Evolutionary conservation across 1,139 yeast species (phyloP), one percentile per base, ranked within the genome.

Genomic region (Taiozyma sp.): DNA sequence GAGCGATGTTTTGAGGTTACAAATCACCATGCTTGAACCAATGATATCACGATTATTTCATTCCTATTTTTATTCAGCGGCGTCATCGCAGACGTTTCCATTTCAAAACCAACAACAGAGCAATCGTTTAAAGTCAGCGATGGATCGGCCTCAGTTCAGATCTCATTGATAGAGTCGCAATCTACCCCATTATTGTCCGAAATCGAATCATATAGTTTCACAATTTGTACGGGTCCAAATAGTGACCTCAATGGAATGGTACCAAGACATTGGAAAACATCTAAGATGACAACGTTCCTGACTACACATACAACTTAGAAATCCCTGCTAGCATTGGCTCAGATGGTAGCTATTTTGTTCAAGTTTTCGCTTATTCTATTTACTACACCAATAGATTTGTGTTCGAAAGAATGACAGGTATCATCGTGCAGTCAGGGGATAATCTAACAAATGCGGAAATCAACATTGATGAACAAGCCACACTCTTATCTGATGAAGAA

Each of bases 341-440:
- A 8, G 70, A 77, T 63, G 97, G 97, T 30, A 70, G 70, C 53
- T 91, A 79, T 67, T 90, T 70, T 65, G 69, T 91, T 59, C 97
- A 91, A 69, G 66, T 91, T 40, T 80, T 75, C 58, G 74, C 81
- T 0, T 69, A 70, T 60, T 73, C 91, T 13, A 83, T 81, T 60
- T 87, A 84, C 62, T 91, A 91, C 69, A 68, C 95, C 1, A 73
- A 78, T 34, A 75, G 96, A 64, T 87, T 91, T 69, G 59, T 69
- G 44, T 72, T 91, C 60, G 65, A 73, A 0, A 90, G 85, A 8
- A 87, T 91, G 96, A 67, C 80, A 0, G 97, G 96, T 30, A 55
- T 83, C 1, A 52, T 68, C 41, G 59, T 57, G 24, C 70, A 78
- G 4, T 69, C 74, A 45, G 72, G 72, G 22, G 70, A 70, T 12